Evolutionary conservation across 495 filamentous ascomycete species (phyloP), one percentile per base, ranked within the genome.

Genomic region (Hypoxylon lienhwacheense): DNA sequence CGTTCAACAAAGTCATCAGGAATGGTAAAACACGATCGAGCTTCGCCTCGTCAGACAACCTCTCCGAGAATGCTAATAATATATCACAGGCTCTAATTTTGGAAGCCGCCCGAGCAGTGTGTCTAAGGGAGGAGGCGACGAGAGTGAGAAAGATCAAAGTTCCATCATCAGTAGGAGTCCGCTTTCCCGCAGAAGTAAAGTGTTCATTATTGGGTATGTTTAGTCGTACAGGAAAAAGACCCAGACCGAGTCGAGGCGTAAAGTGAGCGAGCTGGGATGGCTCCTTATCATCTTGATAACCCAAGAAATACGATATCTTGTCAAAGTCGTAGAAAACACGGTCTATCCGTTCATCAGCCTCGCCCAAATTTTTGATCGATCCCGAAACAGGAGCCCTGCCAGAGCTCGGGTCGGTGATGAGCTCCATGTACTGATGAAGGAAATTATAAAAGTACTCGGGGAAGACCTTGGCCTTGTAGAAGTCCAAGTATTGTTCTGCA

Each of bases 361-460:
- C 87, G 31, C 85, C 87, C 52, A 88, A 73, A 52, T 87, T 90
- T 31, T 79, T 79, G 14, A 77, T 74, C 12, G 82, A 80, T 1
- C 82, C 77, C 15, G 83, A 83, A 6, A 87, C 74, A 14, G 81
- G 73, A 31, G 79, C 77, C 44, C 84, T 84, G 1, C 89, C 90
- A 21, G 88, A 87, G 2, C 85, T 87, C n/a, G 90, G 87, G 66
- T 99, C 92, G 1, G 95, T 97, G 62, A 99, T 89, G 31, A 93
- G 76, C 58, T 87, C 89, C 90, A 98, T 96, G 68, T 97, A 96
- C 56, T 95, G 89, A 65, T 98, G 93, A 24, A 98, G 80, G 66
- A 97, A 96, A 70, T 82, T 95, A 77, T 96, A 96, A 53, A 97
- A 98, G 66, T 96, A 97, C 32, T 89, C 82, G 1, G 93, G 93